phyloP scores from a whole-genome alignment of 2,329 filamentous ascomycete genomes.

The Berkeleyomyces basicola region DNA sequence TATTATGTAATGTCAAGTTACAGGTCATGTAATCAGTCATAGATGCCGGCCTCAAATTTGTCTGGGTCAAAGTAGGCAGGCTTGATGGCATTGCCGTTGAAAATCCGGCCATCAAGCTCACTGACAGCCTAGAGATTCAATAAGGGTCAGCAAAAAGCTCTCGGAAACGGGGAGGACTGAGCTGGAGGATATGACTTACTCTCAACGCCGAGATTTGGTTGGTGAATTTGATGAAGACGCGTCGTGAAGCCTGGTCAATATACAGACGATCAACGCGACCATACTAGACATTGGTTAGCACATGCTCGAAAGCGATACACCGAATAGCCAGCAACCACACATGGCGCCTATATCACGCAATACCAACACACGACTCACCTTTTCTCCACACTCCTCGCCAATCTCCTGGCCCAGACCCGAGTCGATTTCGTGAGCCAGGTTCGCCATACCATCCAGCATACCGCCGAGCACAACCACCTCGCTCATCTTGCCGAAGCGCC shows the following conservation, averaged over 20 bases:
- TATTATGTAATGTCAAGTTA: neutral
- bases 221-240: conserved; percentile 89
- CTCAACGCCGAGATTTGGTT: conserved; percentile 68
- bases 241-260: conserved; percentile 45
- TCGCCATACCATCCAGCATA: conserved; percentile 69
- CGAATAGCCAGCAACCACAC: neutral
- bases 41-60: conserved; percentile 58
- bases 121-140: conserved; percentile 55
- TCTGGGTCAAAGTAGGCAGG: conserved; percentile 70
- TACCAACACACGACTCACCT: conserved; percentile 29
- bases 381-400: conserved; percentile 78
- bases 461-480: conserved; percentile 67
- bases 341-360: neutral
- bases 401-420: conserved; percentile 77
- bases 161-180: neutral
- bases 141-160: neutral
- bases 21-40: conserved; percentile 19
- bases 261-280: conserved; percentile 67
- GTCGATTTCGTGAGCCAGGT: conserved; percentile 63
- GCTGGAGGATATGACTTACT: conserved; percentile 33
- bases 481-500: conserved; percentile 56
- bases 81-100: conserved; percentile 72
- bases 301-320: neutral
- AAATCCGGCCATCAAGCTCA: conserved; percentile 70
- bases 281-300: conserved; percentile 36